phyloP scores from a whole-genome alignment of 2,329 filamentous ascomycete genomes.

The Calonectria ilicicola region DNA sequence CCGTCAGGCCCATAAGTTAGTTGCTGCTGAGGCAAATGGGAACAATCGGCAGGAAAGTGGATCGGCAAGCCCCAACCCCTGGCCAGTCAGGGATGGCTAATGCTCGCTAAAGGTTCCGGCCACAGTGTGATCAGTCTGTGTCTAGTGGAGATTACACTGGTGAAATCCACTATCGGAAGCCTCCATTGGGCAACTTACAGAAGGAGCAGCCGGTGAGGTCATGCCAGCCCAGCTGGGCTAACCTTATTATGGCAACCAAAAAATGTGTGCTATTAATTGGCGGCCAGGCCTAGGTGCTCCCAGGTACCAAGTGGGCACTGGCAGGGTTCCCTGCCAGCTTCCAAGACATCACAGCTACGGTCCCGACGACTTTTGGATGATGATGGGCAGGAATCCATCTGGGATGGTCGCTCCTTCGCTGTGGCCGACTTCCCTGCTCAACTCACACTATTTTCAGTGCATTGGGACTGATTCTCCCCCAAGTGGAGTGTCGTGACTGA shows the following conservation, averaged over 20 bases:
- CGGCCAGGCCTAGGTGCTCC: not conserved
- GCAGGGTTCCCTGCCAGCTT: not conserved
- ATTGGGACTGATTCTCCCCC: not conserved
- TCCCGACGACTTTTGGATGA: not conserved
- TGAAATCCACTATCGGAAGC: not conserved
- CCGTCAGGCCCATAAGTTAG: constrained; percentile 1
- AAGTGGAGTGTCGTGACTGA: constrained; percentile 11
- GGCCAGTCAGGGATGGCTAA: not conserved
- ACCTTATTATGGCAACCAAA: constrained; percentile 23
- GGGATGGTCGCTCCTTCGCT: not conserved
- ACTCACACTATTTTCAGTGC: not conserved
- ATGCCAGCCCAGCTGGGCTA: constrained; percentile 26
- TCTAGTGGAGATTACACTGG: not conserved
- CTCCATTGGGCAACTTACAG: constrained; percentile 1
- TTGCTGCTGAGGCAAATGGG: constrained; percentile 8
- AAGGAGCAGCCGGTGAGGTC: constrained; percentile 20
- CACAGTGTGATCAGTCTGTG: constrained; percentile 12
- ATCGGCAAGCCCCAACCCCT: not conserved
- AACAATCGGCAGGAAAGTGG: constrained; percentile 3
- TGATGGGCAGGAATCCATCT: not conserved
- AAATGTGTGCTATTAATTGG: constrained; percentile 18
- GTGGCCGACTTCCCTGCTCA: not conserved
- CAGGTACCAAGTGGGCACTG: constrained; percentile 11
- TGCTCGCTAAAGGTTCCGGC: constrained; percentile 1
- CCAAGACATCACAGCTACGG: not conserved